phyloP scores from a whole-genome alignment of 495 filamentous ascomycete genomes.

The Hypoxylon fuscum region DNA sequence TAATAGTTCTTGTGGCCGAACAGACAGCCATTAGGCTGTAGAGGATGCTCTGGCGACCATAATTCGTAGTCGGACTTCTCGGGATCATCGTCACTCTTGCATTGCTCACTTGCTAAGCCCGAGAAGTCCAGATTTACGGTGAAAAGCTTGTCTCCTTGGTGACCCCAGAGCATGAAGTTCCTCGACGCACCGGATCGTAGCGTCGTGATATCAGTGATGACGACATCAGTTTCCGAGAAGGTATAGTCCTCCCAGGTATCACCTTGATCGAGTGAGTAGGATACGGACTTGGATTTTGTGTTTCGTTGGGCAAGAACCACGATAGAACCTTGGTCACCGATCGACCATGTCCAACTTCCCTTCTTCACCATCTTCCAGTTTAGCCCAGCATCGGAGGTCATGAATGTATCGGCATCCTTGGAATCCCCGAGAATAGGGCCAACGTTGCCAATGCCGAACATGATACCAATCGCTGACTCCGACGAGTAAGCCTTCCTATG shows the following conservation, averaged over 20 bases:
- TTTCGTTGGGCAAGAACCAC: slow-evolving; percentile 77
- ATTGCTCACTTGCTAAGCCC: slow-evolving; percentile 72
- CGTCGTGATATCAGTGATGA: slow-evolving; percentile 81
- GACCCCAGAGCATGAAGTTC: slow-evolving; percentile 90
- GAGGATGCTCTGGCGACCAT: slow-evolving; percentile 84
- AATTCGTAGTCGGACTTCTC: slow-evolving; percentile 75
- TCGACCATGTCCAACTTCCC: slow-evolving; percentile 90
- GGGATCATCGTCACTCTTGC: slow-evolving; percentile 72
- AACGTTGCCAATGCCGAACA: slow-evolving; percentile 92
- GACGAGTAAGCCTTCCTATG: slow-evolving; percentile 85
- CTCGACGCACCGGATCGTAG: slow-evolving; percentile 87
- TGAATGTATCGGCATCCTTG: slow-evolving; percentile 83
- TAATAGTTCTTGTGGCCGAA: slow-evolving; percentile 94
- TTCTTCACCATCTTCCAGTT: slow-evolving; percentile 85
- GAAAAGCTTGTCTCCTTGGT: slow-evolving; percentile 61
- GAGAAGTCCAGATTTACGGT: slow-evolving; percentile 90
- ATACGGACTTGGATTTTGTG: slow-evolving; percentile 69
- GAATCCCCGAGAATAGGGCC: slow-evolving; percentile 69
- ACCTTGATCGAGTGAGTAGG: slow-evolving; percentile 84
- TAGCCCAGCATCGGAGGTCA: slow-evolving; percentile 88
- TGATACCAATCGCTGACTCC: slow-evolving; percentile 85
- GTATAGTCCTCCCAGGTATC: slow-evolving; percentile 74
- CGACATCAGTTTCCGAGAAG: slow-evolving; percentile 75
- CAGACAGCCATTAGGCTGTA: slow-evolving; percentile 78
- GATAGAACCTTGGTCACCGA: slow-evolving; percentile 91